Evolutionary conservation across 768 basidiomycete species (phyloP).

Genomic region (Paxillus rubicundulus): DNA sequence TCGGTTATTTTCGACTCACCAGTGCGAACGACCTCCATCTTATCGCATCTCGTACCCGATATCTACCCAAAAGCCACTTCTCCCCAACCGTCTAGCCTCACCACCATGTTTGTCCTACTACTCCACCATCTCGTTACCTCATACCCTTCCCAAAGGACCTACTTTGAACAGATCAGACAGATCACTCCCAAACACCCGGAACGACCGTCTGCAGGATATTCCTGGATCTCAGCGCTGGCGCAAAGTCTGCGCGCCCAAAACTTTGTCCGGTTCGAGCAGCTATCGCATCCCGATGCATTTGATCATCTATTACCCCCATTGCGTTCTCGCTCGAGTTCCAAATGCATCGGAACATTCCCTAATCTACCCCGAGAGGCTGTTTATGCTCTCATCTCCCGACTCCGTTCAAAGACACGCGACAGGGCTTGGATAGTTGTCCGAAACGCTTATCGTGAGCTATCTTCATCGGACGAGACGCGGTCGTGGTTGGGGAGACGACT

Average conservation of each 20-base stretch:
- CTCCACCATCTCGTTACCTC: conserved; percentile 54
- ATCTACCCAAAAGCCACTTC: conserved; percentile 34
- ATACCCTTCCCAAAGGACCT: conserved; percentile 67
- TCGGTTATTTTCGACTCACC: conserved; percentile 61
- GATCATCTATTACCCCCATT: conserved; percentile 18
- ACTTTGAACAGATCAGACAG: conserved; percentile 26
- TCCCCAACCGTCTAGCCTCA: conserved; percentile 22
- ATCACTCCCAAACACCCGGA: conserved; percentile 37
- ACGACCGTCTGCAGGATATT: conserved; percentile 31
- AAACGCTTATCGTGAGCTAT: conserved; percentile 61
- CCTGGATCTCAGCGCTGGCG: conserved; percentile 56
- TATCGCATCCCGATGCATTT: conserved; percentile 37
- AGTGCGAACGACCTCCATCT: conserved; percentile 58
- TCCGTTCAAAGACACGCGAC: conserved; percentile 50
- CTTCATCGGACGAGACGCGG: conserved; percentile 37
- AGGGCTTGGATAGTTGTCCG: conserved; percentile 61
- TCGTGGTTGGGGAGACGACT: conserved; percentile 51
- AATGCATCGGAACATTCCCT: background rate
- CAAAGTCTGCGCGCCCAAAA: conserved; percentile 51
- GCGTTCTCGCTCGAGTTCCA: conserved; percentile 1
- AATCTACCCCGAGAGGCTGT: conserved; percentile 44
- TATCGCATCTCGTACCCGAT: conserved; percentile 55
- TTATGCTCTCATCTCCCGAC: conserved; percentile 39
- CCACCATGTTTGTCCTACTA: conserved; percentile 47
- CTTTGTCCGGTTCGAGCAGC: conserved; percentile 48